Evolutionary conservation across 2,329 filamentous ascomycete genomes (phyloP).

Genomic region (Bipolaris bicolor): DNA sequence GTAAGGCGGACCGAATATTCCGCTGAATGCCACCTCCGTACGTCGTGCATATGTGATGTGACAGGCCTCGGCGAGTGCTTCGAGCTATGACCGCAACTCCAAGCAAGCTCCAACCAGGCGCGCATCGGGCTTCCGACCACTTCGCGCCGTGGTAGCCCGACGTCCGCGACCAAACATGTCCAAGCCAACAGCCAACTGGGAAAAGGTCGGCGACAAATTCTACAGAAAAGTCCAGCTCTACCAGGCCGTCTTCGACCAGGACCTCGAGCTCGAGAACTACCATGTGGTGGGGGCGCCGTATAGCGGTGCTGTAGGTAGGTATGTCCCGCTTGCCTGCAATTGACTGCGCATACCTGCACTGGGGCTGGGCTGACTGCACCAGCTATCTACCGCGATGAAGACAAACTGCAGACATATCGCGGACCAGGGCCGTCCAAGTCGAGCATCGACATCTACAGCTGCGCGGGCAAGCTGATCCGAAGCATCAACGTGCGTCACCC

Average conservation of each 20-base stretch:
- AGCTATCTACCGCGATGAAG: constrained; percentile 90
- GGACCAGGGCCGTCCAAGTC: constrained; percentile 75
- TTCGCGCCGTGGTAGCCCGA: constrained; percentile 28
- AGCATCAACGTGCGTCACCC: constrained; percentile 66
- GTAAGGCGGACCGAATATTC: no score
- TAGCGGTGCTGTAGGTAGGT: constrained; percentile 85
- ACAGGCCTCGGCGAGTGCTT: constrained; percentile 8
- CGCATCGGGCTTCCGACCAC: constrained; percentile 12
- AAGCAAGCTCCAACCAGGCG: constrained; percentile 13
- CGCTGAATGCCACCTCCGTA: no score
- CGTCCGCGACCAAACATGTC: constrained; percentile 38
- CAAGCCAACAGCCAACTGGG: constrained; percentile 87
- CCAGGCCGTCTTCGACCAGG: constrained; percentile 88
- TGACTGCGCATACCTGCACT: constrained; percentile 3
- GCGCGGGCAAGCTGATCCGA: constrained; percentile 84
- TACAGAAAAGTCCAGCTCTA: constrained; percentile 96
- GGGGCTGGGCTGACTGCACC: constrained; percentile 37
- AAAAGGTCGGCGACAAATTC: constrained; percentile 89
- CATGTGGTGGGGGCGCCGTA: constrained; percentile 90
- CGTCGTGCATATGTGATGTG: background rate
- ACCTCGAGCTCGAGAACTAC: constrained; percentile 94
- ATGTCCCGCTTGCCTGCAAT: constrained; percentile 17
- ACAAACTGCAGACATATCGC: constrained; percentile 79
- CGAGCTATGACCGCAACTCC: constrained; percentile 20
- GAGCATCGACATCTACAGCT: constrained; percentile 93